Base-by-base conservation (phyloP, 768 basidiomycete genomes). In the Neoboletus subvelutipes region DNA sequence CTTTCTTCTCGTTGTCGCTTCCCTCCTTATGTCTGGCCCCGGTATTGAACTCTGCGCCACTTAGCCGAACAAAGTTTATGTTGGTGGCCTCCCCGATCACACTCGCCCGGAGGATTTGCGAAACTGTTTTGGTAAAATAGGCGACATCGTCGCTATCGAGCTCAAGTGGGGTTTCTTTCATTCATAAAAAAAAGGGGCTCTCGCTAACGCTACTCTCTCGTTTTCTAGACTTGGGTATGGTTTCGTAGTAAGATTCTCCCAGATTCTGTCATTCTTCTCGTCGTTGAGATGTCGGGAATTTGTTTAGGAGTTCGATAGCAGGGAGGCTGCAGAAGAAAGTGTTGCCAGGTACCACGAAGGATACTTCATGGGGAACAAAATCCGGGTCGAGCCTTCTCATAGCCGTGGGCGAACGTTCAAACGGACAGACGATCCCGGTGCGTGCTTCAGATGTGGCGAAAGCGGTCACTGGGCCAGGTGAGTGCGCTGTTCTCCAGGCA, bases 21-120 rank as follows among this genome's bases (percentile, higher is more conserved):
- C 78, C 69, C 71, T 71, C 72, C 72, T 76, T 72, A 17, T 79
- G 76, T 81, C 76, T 77, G 72, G 71, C 71, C 80, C 49, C 67
- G 77, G 82, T 84, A 84, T 84, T 86, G 78, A 86, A 69, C 81
- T 73, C 79, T 84, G 76, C 83, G 79, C 81, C 78, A 77, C 80
- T 77, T 82, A 93, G 90, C 87, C 90, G 78, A 92, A 92, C 78
- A 94, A 94, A 78, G 87, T 94, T 73, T 94, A 94, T 72, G 85
- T 94, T 69, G 92, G 92, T 70, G 90, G 91, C 62, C 82, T 94
- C 58, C 92, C 92, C 61, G 89, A 92, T 75, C 82, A 91, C 63
- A 93, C 91, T 47, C 87, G 88, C 60, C 82, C 87, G 75, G 90
- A 91, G 76, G 92, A 94, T 67, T 75, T 94, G 28, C 87, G 85